Conservation (phyloP, 106 monocot genomes). For the Narthecium ossifragum region DNA sequence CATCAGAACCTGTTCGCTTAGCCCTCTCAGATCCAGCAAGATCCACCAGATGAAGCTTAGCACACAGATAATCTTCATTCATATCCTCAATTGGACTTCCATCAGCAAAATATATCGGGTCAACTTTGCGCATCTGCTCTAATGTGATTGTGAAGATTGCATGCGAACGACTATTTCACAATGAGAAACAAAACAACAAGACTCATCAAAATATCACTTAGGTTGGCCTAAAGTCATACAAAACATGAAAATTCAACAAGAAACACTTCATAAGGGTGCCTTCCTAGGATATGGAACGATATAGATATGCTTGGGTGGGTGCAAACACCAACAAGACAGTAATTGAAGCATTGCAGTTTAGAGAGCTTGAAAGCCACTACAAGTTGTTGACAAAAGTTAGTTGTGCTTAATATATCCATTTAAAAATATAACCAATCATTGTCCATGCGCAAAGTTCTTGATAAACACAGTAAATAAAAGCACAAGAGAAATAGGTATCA, state of each 20-base stretch:
- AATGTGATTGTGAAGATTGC: slow-evolving; percentile 99
- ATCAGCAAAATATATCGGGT: slow-evolving; percentile 39
- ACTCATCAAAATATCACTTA: background rate
- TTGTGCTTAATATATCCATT: too few species aligned
- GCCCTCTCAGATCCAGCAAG: slow-evolving; percentile 99
- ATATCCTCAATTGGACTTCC: slow-evolving; percentile 61
- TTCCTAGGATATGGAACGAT: too few species aligned
- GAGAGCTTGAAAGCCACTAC: too few species aligned
- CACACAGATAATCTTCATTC: slow-evolving; percentile 85
- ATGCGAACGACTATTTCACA: slow-evolving; percentile 83
- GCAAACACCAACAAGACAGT: too few species aligned
- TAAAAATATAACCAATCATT: too few species aligned
- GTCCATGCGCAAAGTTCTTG: too few species aligned
- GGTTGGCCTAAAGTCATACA: too few species aligned
- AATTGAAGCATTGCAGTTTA: background rate
- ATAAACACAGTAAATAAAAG: too few species aligned
- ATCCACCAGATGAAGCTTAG: slow-evolving; percentile 96
- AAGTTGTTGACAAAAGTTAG: too few species aligned
- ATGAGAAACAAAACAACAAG: background rate
- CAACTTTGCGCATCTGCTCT: slow-evolving; percentile 89
- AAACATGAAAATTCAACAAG: background rate
- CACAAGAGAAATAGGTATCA: too few species aligned
- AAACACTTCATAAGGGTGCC: too few species aligned
- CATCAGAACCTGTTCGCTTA: slow-evolving; percentile 95
- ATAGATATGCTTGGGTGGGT: too few species aligned